phyloP scores from a whole-genome alignment of 1,284 basidiomycete species.

The Pseudozyma hubeiensis region DNA sequence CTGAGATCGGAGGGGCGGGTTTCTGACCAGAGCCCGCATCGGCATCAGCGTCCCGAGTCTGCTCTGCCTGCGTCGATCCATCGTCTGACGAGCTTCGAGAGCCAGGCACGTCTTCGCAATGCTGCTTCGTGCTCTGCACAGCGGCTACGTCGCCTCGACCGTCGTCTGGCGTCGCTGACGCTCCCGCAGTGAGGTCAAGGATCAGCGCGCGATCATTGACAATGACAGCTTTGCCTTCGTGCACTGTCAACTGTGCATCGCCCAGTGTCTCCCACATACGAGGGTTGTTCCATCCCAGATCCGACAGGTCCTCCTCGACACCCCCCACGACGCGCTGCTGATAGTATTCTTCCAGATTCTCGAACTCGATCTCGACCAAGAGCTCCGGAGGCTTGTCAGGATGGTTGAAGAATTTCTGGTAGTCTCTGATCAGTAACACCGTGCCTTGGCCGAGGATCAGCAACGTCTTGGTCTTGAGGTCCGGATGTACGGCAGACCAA shows the following conservation, averaged over 20 bases:
- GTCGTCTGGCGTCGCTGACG: neutral
- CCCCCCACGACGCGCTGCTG: neutral
- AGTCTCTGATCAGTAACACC: constrained; percentile 53
- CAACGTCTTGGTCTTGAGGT: constrained; percentile 55
- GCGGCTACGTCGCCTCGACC: too few relatives aligned
- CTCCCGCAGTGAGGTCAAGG: constrained; percentile 12
- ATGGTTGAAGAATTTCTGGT: constrained; percentile 43
- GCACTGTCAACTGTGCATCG: constrained; percentile 44
- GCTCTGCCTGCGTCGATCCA: neutral
- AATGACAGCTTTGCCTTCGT: constrained; percentile 44
- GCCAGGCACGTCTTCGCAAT: neutral
- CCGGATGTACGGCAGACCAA: constrained; percentile 60
- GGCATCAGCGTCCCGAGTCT: neutral
- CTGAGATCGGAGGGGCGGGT: constrained; percentile 7
- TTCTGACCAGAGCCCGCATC: neutral
- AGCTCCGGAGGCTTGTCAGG: constrained; percentile 17
- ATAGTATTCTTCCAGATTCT: constrained; percentile 23
- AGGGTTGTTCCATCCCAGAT: constrained; percentile 29
- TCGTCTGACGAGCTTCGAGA: neutral
- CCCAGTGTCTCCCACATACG: constrained; percentile 30
- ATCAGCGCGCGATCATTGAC: constrained; percentile 26
- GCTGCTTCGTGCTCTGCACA: neutral
- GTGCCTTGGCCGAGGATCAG: constrained; percentile 54
- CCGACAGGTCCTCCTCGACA: constrained; percentile 10
- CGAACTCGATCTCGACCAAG: constrained; percentile 43